These are phyloP conservation scores for Phialophora tarda DNA, from an alignment of 2,329 filamentous ascomycete genomes.

Conservation along the genomic window DNA sequence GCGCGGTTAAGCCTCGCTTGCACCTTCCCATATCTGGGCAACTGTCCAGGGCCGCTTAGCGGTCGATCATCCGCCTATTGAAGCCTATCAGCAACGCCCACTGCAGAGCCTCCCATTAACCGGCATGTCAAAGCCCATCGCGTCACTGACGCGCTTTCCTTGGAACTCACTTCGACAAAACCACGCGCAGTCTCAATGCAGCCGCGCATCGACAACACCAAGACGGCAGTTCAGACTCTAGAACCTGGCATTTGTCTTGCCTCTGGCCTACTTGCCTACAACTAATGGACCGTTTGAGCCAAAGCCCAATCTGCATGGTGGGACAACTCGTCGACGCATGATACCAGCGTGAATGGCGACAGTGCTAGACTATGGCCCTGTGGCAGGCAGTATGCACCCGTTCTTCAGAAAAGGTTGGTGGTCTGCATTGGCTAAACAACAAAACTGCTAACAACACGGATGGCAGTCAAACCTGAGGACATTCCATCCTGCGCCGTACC, in stretches of 20 bases:
- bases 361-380: slow-evolving; percentile 28
- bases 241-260: background rate
- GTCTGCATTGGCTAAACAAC: background rate
- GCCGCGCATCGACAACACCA: background rate
- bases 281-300: background rate
- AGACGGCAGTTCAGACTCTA: background rate
- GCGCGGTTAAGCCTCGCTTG: background rate
- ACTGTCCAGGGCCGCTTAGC: slow-evolving; percentile 18
- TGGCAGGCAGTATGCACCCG: slow-evolving; percentile 33
- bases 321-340: background rate
- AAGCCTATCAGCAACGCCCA: slow-evolving; percentile 19
- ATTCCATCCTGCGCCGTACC: background rate
- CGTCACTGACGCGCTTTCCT: slow-evolving; percentile 22
- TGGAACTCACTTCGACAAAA: background rate
- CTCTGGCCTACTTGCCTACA: background rate
- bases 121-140: slow-evolving; percentile 14
- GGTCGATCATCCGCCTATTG: slow-evolving; percentile 27
- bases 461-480: slow-evolving; percentile 10
- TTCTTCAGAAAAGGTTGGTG: slow-evolving; percentile 45
- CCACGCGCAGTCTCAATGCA: background rate
- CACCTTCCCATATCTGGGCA: background rate
- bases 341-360: slow-evolving; percentile 29
- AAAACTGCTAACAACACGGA: slow-evolving; percentile 9
- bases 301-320: slow-evolving; percentile 1
- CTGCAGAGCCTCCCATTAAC: slow-evolving; percentile 9